Percentiles rank a stretch among this genome's conserved stretches.
Evolutionary conservation across 805 yeast species (phyloP).

Genomic region (Kazachstania kunashirensis): DNA sequence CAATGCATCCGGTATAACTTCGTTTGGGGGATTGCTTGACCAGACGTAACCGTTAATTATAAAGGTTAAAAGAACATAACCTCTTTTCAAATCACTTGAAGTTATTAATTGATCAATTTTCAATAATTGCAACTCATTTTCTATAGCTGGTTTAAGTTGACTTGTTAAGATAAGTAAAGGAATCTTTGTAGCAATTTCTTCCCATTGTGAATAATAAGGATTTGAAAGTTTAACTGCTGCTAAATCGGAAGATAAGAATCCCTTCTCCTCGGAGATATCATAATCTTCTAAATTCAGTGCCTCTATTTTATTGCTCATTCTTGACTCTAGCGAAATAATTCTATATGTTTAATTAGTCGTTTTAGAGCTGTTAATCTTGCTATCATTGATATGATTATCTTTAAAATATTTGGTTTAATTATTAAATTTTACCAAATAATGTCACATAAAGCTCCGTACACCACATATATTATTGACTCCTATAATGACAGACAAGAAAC

Average conservation of each 20-base stretch:
- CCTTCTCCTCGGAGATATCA: slow-evolving; percentile 60
- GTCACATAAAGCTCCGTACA: too few relatives aligned
- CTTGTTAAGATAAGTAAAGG: slow-evolving; percentile 59
- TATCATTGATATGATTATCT: too few relatives aligned
- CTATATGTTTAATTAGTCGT: too few relatives aligned
- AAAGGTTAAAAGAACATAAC: slow-evolving; percentile 70
- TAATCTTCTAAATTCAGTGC: slow-evolving; percentile 50
- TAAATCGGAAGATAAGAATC: slow-evolving; percentile 63
- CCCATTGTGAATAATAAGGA: slow-evolving; percentile 70
- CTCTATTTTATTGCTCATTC: not conserved
- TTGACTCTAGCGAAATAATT: not conserved
- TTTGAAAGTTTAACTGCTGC: slow-evolving; percentile 57
- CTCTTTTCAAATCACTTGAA: slow-evolving; percentile 58
- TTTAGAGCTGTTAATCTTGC: too few relatives aligned
- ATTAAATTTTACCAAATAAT: too few relatives aligned
- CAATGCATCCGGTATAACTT: slow-evolving; percentile 54
- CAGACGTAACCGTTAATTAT: slow-evolving; percentile 84
- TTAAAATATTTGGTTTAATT: too few relatives aligned
- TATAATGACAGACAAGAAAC: too few relatives aligned
- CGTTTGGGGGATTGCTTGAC: slow-evolving; percentile 58
- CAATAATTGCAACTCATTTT: slow-evolving; percentile 46
- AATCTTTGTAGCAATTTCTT: slow-evolving; percentile 48
- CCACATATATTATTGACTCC: too few relatives aligned
- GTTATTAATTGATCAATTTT: slow-evolving; percentile 31
- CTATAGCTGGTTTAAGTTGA: slow-evolving; percentile 53